These are phyloP conservation scores for Naganishia liquefaciens DNA, from an alignment of 1,284 basidiomycete species.

Conservation along the genomic window DNA sequence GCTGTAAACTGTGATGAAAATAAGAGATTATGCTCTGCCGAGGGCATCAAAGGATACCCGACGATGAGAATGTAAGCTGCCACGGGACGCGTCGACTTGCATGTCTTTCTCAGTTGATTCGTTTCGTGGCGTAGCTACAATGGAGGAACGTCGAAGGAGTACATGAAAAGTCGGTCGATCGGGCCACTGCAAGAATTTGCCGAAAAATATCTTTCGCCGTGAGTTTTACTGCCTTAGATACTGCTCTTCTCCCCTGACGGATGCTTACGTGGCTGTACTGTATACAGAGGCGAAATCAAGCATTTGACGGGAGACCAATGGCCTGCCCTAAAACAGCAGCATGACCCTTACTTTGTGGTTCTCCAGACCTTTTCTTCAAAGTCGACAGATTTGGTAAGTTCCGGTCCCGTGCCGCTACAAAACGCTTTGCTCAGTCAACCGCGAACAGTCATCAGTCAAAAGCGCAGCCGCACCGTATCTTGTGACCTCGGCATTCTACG, in stretches of 20 bases:
- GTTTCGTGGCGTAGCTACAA: conserved; percentile 47
- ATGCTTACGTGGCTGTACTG: too few species aligned
- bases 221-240: too few species aligned
- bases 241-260: not conserved
- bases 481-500: conserved; percentile 60
- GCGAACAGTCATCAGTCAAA: not conserved
- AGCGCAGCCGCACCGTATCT: conserved; percentile 10
- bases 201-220: conserved; percentile 67
- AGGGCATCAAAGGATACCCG: conserved; percentile 75
- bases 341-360: conserved; percentile 72
- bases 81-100: not conserved
- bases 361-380: conserved; percentile 60
- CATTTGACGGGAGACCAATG: conserved; percentile 58
- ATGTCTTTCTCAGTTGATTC: not conserved
- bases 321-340: conserved; percentile 58
- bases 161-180: conserved; percentile 67
- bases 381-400: conserved; percentile 50
- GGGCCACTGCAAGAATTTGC: conserved; percentile 70
- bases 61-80: conserved; percentile 68
- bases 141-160: conserved; percentile 63
- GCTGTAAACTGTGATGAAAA: conserved; percentile 84
- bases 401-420: not conserved
- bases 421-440: not conserved
- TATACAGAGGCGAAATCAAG: conserved; percentile 56
- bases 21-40: conserved; percentile 63